Evolutionary conservation across 495 filamentous ascomycete genomes (phyloP).

Genomic region (Aspergillus bridgeri): DNA sequence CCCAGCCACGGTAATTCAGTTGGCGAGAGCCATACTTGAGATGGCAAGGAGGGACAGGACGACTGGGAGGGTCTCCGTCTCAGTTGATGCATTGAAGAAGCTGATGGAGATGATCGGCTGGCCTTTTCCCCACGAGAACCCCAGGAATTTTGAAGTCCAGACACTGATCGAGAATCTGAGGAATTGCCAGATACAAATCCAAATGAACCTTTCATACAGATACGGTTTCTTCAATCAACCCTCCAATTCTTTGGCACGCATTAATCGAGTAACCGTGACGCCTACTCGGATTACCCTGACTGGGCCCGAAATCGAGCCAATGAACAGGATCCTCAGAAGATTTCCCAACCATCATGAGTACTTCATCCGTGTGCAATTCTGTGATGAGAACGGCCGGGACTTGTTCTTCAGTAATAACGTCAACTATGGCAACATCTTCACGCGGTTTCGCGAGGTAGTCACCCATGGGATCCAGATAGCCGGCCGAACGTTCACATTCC

Average conservation of each 20-base stretch:
- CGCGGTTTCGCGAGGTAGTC: conserved; percentile 57
- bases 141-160: conserved; percentile 10
- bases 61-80: conserved; percentile 6
- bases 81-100: conserved; percentile 14
- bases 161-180: conserved; percentile 4
- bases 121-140: conserved; percentile 16
- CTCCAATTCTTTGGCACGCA: conserved; percentile 16
- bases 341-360: conserved; percentile 59
- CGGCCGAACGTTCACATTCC: conserved; percentile 60
- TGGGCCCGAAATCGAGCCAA: conserved; percentile 66
- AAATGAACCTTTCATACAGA: conserved; percentile 1
- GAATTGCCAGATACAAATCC: conserved; percentile 13
- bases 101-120: conserved; percentile 20
- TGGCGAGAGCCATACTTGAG: conserved; percentile 5
- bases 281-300: conserved; percentile 64
- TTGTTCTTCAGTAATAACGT: conserved; percentile 54
- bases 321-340: conserved; percentile 71
- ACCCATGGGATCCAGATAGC: conserved; percentile 56
- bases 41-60: neutral
- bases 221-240: conserved; percentile 4
- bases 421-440: conserved; percentile 47
- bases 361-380: conserved; percentile 69
- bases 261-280: conserved; percentile 63
- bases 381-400: conserved; percentile 67
- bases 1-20: conserved; percentile 19